These are phyloP conservation scores for Stephania cephalantha DNA, from an alignment of 164 flowering plant species.

Conservation along the genomic window DNA sequence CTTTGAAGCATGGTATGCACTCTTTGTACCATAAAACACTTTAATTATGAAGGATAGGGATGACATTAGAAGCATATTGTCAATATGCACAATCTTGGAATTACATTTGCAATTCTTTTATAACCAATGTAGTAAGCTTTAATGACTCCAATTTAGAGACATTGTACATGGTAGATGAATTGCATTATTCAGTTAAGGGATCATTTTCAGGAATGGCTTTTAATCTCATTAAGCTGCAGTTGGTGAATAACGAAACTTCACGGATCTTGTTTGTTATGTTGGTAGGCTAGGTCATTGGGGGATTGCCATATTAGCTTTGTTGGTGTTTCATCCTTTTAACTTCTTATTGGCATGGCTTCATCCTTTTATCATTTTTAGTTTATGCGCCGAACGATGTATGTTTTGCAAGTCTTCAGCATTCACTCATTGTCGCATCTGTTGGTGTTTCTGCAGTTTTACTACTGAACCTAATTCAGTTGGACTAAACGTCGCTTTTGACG, in stretches of 20 bases:
- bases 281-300: too few species aligned
- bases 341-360: not conserved
- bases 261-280: too few species aligned
- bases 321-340: too few species aligned
- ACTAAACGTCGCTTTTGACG: conserved; percentile 66
- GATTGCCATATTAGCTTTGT: too few species aligned
- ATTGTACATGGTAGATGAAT: not conserved
- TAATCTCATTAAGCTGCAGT: too few species aligned
- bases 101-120: not conserved
- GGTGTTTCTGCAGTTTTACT: conserved; percentile 52
- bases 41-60: not conserved
- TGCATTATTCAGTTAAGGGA: not conserved
- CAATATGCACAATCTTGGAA: not conserved
- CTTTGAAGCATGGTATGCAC: conserved; percentile 75
- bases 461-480: conserved; percentile 57
- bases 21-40: not conserved
- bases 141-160: not conserved
- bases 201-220: not conserved
- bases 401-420: not conserved
- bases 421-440: conserved; percentile 2
- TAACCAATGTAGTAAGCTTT: not conserved
- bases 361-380: not conserved
- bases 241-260: too few species aligned
- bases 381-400: not conserved
- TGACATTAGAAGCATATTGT: not conserved